phyloP scores from a whole-genome alignment of 345 rosid species.

The Excoecaria cochinchinensis region DNA sequence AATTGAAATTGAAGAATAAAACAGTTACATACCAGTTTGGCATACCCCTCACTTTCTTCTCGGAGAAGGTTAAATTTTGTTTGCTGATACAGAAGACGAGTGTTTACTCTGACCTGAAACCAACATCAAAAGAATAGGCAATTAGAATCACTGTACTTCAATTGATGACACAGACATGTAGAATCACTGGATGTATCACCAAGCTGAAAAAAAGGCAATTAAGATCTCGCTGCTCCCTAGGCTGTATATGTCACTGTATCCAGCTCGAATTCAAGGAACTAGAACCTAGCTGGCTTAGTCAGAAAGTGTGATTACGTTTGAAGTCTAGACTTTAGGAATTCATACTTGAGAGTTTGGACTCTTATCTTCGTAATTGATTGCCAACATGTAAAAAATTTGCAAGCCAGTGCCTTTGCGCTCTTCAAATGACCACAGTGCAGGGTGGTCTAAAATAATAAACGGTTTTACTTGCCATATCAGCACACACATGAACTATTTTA shows the following conservation, averaged over 20 bases:
- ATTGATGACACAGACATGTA: neutral
- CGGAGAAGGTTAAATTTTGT: constrained; percentile 97
- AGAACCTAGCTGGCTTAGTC: neutral
- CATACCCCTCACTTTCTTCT: constrained; percentile 99
- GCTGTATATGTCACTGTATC: neutral
- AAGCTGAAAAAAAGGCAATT: neutral
- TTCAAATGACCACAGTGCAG: neutral
- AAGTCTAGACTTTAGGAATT: neutral
- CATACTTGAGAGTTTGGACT: neutral
- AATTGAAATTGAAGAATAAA: neutral
- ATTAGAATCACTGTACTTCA: too few species aligned
- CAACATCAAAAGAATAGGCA: constrained; percentile 25
- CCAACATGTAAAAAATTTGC: neutral
- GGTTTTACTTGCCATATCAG: neutral
- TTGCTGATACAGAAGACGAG: constrained; percentile 98
- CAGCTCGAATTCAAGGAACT: neutral
- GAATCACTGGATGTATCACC: too few species aligned
- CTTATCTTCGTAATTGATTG: neutral
- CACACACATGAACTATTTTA: too few species aligned
- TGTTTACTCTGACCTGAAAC: constrained; percentile 91
- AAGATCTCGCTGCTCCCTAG: neutral
- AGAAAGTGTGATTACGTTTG: neutral
- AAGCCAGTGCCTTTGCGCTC: neutral
- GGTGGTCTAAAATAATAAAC: neutral
- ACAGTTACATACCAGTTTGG: constrained; percentile 68